Evolutionary conservation across 306 rosid species (phyloP), one percentile per base, ranked within the genome.

Genomic region (Arachis hypogaea): DNA sequence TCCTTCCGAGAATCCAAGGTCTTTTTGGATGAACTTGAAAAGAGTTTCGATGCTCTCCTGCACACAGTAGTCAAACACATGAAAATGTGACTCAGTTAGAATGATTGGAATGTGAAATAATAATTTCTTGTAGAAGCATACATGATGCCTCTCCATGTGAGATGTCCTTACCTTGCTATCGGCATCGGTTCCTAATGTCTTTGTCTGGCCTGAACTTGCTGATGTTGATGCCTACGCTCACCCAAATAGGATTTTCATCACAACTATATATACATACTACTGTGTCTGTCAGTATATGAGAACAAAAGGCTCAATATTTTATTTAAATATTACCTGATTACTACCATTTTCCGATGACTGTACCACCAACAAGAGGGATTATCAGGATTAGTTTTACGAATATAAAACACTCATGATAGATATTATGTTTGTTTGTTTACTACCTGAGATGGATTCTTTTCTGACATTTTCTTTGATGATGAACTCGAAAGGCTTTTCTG

Each of bases 21-120:
- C 83, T 78, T 82, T 75, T 56, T 84, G 43, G 71, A 87, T 79
- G 59, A 89, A 88, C 42, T 80, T 92, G 78, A 87, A 72, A 46
- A 94, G 95, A 82, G 86, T 45, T 76, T 90, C 96, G 44, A 94
- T 81, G 66, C 91, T 89, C 82, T 92, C 97, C 97, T 94, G 86
- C 81, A 77, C 4, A 33, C 38, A 33, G 38, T 33, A 22, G 28
- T 22, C 28, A 22, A 22, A 22, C 28, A 22, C 41, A 81, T 71
- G 44, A 65, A 68, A 77, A 73, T 49, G 22, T 30, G 12, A 62
- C 62, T 41, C 74, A 70, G 75, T 59, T 73, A 11, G 4, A 33
- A 33, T 33, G 38, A 33, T 33, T 33, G 38, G 38, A 33, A 33
- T 33, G 38, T 33, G 4, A 33, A 33, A 33, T 33, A 33, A 33